Evolutionary conservation across 2,329 filamentous ascomycete genomes (phyloP).

Genomic region (Colletotrichum musicola): DNA sequence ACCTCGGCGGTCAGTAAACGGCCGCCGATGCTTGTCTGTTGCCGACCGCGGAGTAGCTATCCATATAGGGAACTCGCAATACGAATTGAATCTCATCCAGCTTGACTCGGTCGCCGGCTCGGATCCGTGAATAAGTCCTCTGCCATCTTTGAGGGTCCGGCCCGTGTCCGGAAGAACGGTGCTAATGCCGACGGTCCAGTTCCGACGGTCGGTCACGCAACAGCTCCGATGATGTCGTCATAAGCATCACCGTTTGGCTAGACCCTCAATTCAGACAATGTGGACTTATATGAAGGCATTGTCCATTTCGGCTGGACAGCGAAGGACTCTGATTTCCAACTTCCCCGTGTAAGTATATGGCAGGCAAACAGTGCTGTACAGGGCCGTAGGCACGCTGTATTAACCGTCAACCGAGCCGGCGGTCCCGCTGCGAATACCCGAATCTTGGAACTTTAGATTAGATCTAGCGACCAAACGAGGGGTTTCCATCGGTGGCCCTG

Average conservation of each 20-base stretch:
- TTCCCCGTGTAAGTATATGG: too few relatives aligned
- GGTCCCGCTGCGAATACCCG: background rate
- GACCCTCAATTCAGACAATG: background rate
- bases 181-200: background rate
- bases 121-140: conserved; percentile 1
- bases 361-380: too few relatives aligned
- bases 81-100: background rate
- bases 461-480: background rate
- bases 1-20: conserved; percentile 22
- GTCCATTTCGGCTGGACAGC: too few relatives aligned
- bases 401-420: background rate
- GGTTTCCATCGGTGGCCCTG: conserved; percentile 1
- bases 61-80: background rate
- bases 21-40: conserved; percentile 11
- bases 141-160: background rate
- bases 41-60: conserved; percentile 19
- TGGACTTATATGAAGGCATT: too few relatives aligned
- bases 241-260: background rate
- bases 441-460: background rate
- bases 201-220: conserved; percentile 18
- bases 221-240: conserved; percentile 31
- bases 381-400: background rate
- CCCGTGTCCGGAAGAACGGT: conserved; percentile 14
- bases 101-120: background rate
- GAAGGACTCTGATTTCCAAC: too few relatives aligned